A percentile compares a stretch with the other conserved stretches of the same genome.
Evolutionary conservation across 805 yeast genomes (phyloP).

Genomic region (Jamesozyma hellenica): DNA sequence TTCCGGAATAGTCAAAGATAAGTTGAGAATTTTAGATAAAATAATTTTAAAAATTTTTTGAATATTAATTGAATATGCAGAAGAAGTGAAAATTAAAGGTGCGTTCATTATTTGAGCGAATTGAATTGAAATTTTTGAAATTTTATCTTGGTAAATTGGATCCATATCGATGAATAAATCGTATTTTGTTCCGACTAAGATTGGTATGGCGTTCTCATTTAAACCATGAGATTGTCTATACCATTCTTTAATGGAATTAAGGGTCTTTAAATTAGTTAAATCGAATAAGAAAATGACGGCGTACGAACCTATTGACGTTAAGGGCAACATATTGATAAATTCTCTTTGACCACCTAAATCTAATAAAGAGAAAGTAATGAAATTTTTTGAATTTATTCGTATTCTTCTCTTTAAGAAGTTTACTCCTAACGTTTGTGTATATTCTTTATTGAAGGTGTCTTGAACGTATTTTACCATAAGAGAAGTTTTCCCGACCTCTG

Average conservation of each 20-base stretch:
- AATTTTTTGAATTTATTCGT: slow-evolving; percentile 66
- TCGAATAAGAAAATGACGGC: slow-evolving; percentile 86
- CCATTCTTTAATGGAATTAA: slow-evolving; percentile 85
- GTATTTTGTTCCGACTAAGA: slow-evolving; percentile 84
- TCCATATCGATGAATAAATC: slow-evolving; percentile 74
- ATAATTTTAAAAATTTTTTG: slow-evolving; percentile 89
- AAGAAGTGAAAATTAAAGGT: slow-evolving; percentile 74
- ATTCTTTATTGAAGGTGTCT: slow-evolving; percentile 80
- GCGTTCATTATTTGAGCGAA: slow-evolving; percentile 85
- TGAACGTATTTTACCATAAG: slow-evolving; percentile 95
- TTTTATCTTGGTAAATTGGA: slow-evolving; percentile 66
- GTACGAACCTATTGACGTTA: slow-evolving; percentile 85
- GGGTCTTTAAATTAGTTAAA: slow-evolving; percentile 69
- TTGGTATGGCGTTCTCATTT: slow-evolving; percentile 83
- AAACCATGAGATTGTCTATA: slow-evolving; percentile 81
- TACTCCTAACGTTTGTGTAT: slow-evolving; percentile 88
- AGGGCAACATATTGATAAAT: slow-evolving; percentile 86
- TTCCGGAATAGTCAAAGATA: slow-evolving; percentile 73
- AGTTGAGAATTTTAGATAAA: slow-evolving; percentile 80
- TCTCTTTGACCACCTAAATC: slow-evolving; percentile 93
- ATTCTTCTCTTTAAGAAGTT: slow-evolving; percentile 87
- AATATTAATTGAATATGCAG: slow-evolving; percentile 81
- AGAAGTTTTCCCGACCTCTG: slow-evolving; percentile 91
- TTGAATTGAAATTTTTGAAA: slow-evolving; percentile 68
- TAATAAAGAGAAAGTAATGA: slow-evolving; percentile 80